Evolutionary conservation across 2,329 filamentous ascomycete species (phyloP), one percentile per base, ranked within the genome.

Genomic region (Cryphonectria radicalis): DNA sequence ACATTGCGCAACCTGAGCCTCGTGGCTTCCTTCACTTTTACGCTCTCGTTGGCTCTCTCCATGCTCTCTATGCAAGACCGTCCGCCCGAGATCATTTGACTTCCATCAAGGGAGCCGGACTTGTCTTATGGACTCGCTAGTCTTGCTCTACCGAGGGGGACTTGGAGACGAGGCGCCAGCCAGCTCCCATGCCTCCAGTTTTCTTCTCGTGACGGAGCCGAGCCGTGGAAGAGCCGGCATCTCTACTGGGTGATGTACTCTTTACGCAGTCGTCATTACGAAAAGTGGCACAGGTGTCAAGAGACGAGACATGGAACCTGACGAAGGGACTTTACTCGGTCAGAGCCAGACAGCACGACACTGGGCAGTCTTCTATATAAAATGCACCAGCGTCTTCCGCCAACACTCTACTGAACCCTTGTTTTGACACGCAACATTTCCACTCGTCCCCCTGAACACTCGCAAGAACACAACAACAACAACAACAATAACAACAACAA

Each of bases 221-320:
- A 50, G 63, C n/a, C 35, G 50, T 25, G 5, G 5, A 10, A 11
- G 13, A 19, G 28, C 7, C 10, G 25, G 55, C 19, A n/a, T 62
- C 4, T 6, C n/a, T 7, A 1, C 14, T n/a, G 17, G 32, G 7
- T n/a, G 3, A 19, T n/a, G 19, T 5, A 55, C 42, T 35, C 32
- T 32, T 62, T 14, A 11, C 42, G 19, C 40, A 42, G n/a, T 32
- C 17, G n/a, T 32, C 17, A 8, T 28, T 17, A n/a, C 40, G 28
- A 64, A 17, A 13, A 43, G 32, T 37, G 25, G 50, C 40, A 60
- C 42, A 43, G 32, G 40, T 55, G 35, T 28, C 25, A 37, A 55
- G 22, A 70, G 55, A 71, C 62, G 35, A 46, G 62, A 69, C 60
- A 37, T 57, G 14, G 42, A 62, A 19, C 11, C 28, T 46, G 32